phyloP scores from a whole-genome alignment of 1,284 basidiomycete genomes.

The Papiliotrema nemorosa region DNA sequence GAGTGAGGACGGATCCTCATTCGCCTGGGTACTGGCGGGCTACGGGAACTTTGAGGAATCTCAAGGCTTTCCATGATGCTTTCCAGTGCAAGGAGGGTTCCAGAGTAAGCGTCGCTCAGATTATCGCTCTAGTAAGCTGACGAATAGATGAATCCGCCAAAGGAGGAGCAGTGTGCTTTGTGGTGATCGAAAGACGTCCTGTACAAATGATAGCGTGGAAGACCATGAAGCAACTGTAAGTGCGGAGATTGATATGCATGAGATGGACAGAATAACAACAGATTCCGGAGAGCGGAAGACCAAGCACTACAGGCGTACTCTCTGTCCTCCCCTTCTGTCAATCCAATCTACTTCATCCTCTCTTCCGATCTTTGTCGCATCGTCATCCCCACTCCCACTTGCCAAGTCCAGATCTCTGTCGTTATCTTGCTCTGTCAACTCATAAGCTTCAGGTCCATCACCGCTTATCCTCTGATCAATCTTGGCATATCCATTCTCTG shows the following conservation, averaged over 20 bases:
- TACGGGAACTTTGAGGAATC: constrained; percentile 67
- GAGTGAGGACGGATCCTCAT: constrained; percentile 82
- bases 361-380: constrained; percentile 33
- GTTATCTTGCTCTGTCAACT: constrained; percentile 34
- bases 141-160: constrained; percentile 36
- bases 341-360: constrained; percentile 37
- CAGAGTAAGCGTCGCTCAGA: constrained; percentile 25
- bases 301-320: not conserved
- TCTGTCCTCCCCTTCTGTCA: not conserved
- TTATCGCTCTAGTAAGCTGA: not conserved
- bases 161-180: constrained; percentile 39
- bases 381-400: constrained; percentile 23
- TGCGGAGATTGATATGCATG: not conserved
- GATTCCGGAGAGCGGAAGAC: not conserved
- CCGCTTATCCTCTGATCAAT: constrained; percentile 4
- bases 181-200: constrained; percentile 21
- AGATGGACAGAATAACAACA: not conserved
- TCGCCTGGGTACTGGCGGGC: constrained; percentile 74
- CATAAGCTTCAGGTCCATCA: constrained; percentile 42
- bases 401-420: not conserved
- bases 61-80: constrained; percentile 46
- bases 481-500: constrained; percentile 32
- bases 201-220: not conserved
- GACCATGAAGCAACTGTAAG: not conserved
- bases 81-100: constrained; percentile 46